Conservation (phyloP, 768 basidiomycete species). For the Calocybe indica region DNA sequence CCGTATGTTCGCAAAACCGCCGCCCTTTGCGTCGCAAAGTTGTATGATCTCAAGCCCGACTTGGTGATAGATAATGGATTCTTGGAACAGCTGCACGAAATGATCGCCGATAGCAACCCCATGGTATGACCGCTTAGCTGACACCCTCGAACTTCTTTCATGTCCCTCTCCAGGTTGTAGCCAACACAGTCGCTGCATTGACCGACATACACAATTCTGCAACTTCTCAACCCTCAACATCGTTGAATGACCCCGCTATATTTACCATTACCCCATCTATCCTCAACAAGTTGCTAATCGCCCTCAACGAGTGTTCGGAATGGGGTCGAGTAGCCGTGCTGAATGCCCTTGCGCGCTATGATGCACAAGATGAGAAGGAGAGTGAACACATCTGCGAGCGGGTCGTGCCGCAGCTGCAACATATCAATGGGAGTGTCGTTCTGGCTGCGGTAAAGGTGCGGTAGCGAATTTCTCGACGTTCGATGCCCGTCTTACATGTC, state of each 20-base stretch:
- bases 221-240: conserved; percentile 46
- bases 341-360: conserved; percentile 80
- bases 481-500: neutral
- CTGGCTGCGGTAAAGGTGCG: conserved; percentile 91
- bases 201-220: conserved; percentile 85
- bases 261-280: conserved; percentile 82
- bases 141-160: neutral
- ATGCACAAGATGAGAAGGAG: conserved; percentile 84
- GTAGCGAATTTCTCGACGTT: conserved; percentile 1
- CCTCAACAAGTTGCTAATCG: conserved; percentile 87
- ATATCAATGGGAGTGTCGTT: conserved; percentile 93
- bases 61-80: conserved; percentile 95
- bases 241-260: conserved; percentile 54
- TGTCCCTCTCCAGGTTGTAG: conserved; percentile 70
- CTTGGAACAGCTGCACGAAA: conserved; percentile 79
- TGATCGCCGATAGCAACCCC: conserved; percentile 94
- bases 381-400: conserved; percentile 98
- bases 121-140: conserved; percentile 53
- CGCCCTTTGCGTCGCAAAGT: conserved; percentile 92
- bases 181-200: conserved; percentile 91
- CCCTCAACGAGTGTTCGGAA: conserved; percentile 96
- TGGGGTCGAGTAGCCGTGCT: conserved; percentile 97
- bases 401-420: conserved; percentile 97
- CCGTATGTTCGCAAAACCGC: conserved; percentile 99
- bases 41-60: conserved; percentile 96